These are phyloP conservation scores for Tetradesmus obliquus DNA, from an alignment of 139 green algal species.

Conservation along the genomic window DNA sequence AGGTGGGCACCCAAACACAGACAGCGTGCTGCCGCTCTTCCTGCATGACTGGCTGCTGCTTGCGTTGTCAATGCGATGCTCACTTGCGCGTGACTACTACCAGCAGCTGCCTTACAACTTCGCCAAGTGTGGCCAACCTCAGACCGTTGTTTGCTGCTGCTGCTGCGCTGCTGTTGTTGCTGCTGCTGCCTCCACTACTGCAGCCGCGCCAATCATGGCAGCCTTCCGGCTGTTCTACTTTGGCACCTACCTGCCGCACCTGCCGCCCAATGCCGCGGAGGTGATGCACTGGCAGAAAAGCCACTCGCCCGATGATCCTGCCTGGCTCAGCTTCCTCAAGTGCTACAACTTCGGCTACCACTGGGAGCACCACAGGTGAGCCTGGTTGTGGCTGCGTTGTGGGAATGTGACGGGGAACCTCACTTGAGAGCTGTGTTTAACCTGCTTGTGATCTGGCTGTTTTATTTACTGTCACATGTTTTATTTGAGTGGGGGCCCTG, in stretches of 20 bases:
- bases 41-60: no score
- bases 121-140: no score
- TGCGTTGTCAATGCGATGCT: no score
- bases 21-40: no score
- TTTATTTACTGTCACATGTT: no score
- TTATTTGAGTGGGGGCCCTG: no score
- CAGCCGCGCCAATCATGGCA: slow-evolving; percentile 52
- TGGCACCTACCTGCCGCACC: slow-evolving; percentile 49
- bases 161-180: background rate
- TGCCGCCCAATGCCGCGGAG: slow-evolving; percentile 1
- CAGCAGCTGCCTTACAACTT: no score
- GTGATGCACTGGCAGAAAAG: slow-evolving; percentile 59
- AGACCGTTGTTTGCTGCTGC: no score
- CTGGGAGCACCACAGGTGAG: slow-evolving; percentile 46
- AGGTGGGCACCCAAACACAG: background rate
- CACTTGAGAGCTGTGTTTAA: background rate
- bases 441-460: no score
- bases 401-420: background rate
- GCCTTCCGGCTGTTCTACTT: slow-evolving; percentile 54
- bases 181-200: background rate
- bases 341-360: slow-evolving; percentile 64
- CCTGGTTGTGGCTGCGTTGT: background rate
- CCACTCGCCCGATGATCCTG: slow-evolving; percentile 28
- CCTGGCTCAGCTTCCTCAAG: slow-evolving; percentile 55
- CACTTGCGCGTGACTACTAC: no score